phyloP scores from a whole-genome alignment of 805 yeast species.

The Saturnispora quitensis region DNA sequence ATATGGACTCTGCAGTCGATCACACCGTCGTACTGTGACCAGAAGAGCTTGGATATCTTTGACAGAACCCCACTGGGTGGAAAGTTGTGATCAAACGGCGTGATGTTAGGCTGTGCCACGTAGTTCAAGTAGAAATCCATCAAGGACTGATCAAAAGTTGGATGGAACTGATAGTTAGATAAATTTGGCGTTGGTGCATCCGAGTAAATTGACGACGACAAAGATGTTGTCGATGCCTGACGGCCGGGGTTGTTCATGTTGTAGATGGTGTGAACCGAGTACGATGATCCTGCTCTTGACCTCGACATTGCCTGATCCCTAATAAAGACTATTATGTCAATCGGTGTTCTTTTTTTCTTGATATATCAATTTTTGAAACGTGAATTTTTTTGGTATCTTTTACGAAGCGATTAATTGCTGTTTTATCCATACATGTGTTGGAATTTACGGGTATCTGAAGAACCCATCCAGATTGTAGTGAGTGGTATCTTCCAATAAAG shows the following conservation, averaged over 20 bases:
- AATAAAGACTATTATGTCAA: neutral
- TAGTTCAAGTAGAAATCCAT: constrained; percentile 38
- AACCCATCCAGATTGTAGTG: neutral
- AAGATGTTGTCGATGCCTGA: constrained; percentile 16
- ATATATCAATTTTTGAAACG: neutral
- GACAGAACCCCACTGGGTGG: constrained; percentile 65
- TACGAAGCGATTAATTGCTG: neutral
- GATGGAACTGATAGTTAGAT: constrained; percentile 25
- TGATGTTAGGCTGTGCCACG: constrained; percentile 48
- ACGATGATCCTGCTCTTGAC: constrained; percentile 11
- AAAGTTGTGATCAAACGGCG: constrained; percentile 56
- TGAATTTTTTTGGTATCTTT: neutral
- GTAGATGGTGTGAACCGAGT: constrained; percentile 7
- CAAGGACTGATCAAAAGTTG: constrained; percentile 36
- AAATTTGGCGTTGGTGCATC: constrained; percentile 12
- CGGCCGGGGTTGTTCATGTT: constrained; percentile 3
- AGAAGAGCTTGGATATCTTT: constrained; percentile 47
- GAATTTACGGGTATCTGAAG: neutral
- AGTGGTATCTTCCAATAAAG: too few species aligned
- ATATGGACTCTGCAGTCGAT: constrained; percentile 20
- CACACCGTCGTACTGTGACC: constrained; percentile 12
- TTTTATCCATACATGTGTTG: too few species aligned
- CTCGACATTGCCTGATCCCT: constrained; percentile 1
- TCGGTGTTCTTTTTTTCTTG: neutral
- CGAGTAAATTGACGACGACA: constrained; percentile 16